These are phyloP conservation scores for Pelargonium citronellum DNA, from an alignment of 441 rosid genomes.

Conservation along the genomic window DNA sequence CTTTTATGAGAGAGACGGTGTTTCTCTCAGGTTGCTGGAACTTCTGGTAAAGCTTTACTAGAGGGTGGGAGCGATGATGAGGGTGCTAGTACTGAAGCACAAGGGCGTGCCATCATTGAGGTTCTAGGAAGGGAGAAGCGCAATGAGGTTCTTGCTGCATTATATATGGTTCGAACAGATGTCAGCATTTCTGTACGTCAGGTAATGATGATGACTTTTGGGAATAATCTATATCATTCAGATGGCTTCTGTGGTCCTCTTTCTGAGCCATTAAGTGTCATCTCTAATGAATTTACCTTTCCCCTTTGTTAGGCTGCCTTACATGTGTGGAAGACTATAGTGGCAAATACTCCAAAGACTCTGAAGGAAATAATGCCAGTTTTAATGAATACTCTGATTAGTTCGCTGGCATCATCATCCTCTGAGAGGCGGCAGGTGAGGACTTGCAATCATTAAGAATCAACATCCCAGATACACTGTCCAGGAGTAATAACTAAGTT, in stretches of 20 bases:
- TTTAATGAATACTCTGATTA: constrained; percentile 85
- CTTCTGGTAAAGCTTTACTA: constrained; percentile 97
- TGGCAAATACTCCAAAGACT: constrained; percentile 98
- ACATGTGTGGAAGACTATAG: constrained; percentile 99
- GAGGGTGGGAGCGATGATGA: constrained; percentile 99
- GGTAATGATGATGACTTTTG: constrained; percentile 46
- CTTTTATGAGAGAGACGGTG: constrained; percentile 10
- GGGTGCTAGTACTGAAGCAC: constrained; percentile 99
- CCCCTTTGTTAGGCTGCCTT: constrained; percentile 71
- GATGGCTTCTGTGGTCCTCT: background rate
- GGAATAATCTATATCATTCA: background rate
- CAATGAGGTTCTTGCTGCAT: constrained; percentile 94
- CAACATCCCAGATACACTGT: background rate
- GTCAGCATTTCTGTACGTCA: constrained; percentile 95
- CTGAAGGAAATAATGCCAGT: constrained; percentile 97
- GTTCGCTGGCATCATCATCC: constrained; percentile 90
- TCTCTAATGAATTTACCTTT: background rate
- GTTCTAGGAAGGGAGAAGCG: constrained; percentile 94
- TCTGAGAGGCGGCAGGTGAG: constrained; percentile 98
- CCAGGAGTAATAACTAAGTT: background rate
- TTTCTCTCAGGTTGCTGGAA: constrained; percentile 86
- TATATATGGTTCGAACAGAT: constrained; percentile 98
- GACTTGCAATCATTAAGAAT: constrained; percentile 13
- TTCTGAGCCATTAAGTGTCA: constrained; percentile 4
- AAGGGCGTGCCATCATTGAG: constrained; percentile 98